Percentiles rank a stretch among this genome's conserved stretches.
Conservation (phyloP, 2,329 filamentous ascomycete genomes). For the Penicillium sp. region DNA sequence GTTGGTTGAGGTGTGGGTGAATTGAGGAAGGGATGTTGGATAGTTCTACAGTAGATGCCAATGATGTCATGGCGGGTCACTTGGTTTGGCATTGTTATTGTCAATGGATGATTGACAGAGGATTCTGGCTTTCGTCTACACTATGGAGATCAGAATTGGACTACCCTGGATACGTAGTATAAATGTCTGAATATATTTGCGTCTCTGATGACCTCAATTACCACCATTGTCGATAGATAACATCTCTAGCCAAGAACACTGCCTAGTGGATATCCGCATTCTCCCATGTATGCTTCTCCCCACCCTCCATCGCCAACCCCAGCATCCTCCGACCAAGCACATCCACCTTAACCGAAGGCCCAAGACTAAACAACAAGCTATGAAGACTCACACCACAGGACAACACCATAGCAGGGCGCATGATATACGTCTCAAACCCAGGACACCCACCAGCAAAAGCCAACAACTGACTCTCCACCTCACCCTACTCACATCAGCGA, state of each 20-base stretch:
- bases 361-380: slow-evolving; percentile 10
- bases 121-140: no score
- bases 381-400: slow-evolving; percentile 5
- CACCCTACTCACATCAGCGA: slow-evolving; percentile 9
- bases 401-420: slow-evolving; percentile 18
- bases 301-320: slow-evolving; percentile 14
- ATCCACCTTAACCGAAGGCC: slow-evolving; percentile 14
- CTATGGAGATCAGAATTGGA: no score
- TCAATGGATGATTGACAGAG: no score
- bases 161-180: no score
- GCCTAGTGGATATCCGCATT: slow-evolving; percentile 11
- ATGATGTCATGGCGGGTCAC: neutral
- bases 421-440: slow-evolving; percentile 16
- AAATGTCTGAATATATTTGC: no score
- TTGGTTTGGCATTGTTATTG: no score
- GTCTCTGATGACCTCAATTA: no score
- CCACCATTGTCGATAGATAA: no score
- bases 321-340: slow-evolving; percentile 12
- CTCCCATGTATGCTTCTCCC: slow-evolving; percentile 9
- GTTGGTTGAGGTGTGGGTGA: slow-evolving; percentile 4
- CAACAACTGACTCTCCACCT: slow-evolving; percentile 16
- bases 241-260: no score
- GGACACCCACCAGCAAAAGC: slow-evolving; percentile 5
- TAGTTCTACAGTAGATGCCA: slow-evolving; percentile 4
- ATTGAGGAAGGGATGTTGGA: slow-evolving; percentile 1